A percentile compares a stretch with the other conserved stretches of the same genome.
These are phyloP conservation scores for Aspergillus bombycis DNA, from an alignment of 2,329 filamentous ascomycete species.

Conservation along the genomic window DNA sequence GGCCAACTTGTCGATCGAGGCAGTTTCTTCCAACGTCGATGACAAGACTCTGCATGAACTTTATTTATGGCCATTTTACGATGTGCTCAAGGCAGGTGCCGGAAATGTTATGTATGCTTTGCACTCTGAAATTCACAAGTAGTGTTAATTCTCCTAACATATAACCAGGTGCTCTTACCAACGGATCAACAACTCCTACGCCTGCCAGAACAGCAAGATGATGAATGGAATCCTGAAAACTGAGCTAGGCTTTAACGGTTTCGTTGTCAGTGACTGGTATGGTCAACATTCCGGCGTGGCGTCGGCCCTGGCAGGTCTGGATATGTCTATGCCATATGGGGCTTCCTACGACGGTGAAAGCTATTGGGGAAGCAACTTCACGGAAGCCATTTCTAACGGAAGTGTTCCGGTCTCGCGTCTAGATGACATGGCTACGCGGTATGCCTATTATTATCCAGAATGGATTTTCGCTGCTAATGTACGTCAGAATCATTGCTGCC, in stretches of 20 bases:
- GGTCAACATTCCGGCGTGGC: constrained; percentile 73
- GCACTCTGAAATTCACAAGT: no score
- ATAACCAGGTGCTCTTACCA: constrained; percentile 55
- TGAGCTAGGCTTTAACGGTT: constrained; percentile 80
- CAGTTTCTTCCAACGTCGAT: constrained; percentile 65
- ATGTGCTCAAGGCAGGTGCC: constrained; percentile 61
- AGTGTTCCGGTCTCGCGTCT: not conserved
- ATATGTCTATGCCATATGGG: constrained; percentile 53
- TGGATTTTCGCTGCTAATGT: no score
- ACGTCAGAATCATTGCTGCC: not conserved
- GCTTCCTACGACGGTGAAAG: no score
- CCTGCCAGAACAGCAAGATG: constrained; percentile 51
- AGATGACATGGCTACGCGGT: not conserved
- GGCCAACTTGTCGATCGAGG: no score
- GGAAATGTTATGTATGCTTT: constrained; percentile 65
- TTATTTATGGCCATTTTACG: constrained; percentile 68
- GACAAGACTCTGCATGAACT: constrained; percentile 68
- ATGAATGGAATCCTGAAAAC: constrained; percentile 65
- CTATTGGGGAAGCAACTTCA: constrained; percentile 6
- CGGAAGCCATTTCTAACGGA: not conserved
- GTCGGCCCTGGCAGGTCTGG: constrained; percentile 71
- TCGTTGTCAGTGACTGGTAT: constrained; percentile 77
- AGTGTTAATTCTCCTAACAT: no score
- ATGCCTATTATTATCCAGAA: no score
- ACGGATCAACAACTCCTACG: constrained; percentile 60